Conservation (phyloP, 805 yeast genomes). For the Candida boidinii region DNA sequence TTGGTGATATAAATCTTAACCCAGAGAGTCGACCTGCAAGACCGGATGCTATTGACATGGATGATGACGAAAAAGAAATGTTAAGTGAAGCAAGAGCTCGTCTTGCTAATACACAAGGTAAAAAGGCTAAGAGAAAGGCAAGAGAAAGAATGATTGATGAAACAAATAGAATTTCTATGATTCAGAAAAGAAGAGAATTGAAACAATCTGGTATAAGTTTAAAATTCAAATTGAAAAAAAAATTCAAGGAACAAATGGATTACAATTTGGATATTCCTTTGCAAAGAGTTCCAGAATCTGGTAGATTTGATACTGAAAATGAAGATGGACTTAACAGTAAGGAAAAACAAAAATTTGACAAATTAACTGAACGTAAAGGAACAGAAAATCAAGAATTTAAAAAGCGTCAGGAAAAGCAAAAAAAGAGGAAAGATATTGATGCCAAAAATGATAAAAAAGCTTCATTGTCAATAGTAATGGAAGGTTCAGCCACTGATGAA, state of each 20-base stretch:
- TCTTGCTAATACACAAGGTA: slow-evolving; percentile 86
- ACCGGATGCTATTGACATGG: slow-evolving; percentile 73
- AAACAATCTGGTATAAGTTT: slow-evolving; percentile 68
- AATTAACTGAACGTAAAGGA: slow-evolving; percentile 35
- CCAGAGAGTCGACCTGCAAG: slow-evolving; percentile 75
- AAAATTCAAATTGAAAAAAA: slow-evolving; percentile 41
- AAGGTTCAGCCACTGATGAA: slow-evolving; percentile 11
- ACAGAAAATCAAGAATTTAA: slow-evolving; percentile 29
- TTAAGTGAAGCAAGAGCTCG: slow-evolving; percentile 91
- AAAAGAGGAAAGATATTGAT: slow-evolving; percentile 22
- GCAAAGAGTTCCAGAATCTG: slow-evolving; percentile 60
- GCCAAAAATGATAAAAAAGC: slow-evolving; percentile 14
- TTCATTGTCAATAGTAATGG: slow-evolving; percentile 7
- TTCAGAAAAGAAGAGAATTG: slow-evolving; percentile 75
- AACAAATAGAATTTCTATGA: slow-evolving; percentile 60
- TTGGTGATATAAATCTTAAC: slow-evolving; percentile 36
- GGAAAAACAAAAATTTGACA: slow-evolving; percentile 34
- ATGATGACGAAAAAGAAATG: slow-evolving; percentile 89
- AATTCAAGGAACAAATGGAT: slow-evolving; percentile 57
- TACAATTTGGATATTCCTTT: slow-evolving; percentile 79
- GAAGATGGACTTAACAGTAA: slow-evolving; percentile 39
- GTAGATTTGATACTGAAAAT: slow-evolving; percentile 58
- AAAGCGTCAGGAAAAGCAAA: slow-evolving; percentile 24
- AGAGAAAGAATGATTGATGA: slow-evolving; percentile 79
- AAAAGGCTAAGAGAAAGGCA: slow-evolving; percentile 85